phyloP scores from a whole-genome alignment of 2,329 filamentous ascomycete genomes.

The Botryotinia convoluta region DNA sequence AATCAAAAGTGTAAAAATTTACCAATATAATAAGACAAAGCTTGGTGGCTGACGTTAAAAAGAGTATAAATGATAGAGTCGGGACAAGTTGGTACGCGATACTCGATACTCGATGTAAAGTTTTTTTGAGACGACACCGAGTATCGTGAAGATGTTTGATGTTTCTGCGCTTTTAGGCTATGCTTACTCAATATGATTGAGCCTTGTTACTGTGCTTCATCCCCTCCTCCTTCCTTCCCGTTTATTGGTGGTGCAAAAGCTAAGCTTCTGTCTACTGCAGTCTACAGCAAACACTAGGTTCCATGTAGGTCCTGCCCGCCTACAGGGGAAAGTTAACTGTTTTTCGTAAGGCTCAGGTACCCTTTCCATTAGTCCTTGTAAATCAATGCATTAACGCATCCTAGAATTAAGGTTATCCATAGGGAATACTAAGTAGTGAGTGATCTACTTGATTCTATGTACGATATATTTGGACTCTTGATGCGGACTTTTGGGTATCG shows the following conservation, averaged over 20 bases:
- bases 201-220: not conserved
- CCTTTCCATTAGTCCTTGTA: not conserved
- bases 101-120: not conserved
- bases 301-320: not conserved
- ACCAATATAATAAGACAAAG: not conserved
- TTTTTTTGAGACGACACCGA: not conserved
- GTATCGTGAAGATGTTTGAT: slow-evolving; percentile 1
- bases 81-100: not conserved
- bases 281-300: not conserved
- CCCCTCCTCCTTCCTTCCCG: not conserved
- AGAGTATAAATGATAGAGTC: not conserved
- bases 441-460: not conserved
- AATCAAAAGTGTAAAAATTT: not conserved
- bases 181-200: not conserved
- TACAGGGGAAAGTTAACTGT: not conserved
- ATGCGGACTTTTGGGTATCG: not conserved
- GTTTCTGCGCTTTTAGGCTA: not conserved
- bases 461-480: not conserved
- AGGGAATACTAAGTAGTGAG: not conserved
- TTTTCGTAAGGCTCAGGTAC: slow-evolving; percentile 15
- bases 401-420: slow-evolving; percentile 10
- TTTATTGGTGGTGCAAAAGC: not conserved
- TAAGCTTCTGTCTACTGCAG: slow-evolving; percentile 1
- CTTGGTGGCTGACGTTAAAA: not conserved
- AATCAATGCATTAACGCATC: slow-evolving; percentile 3